Evolutionary conservation across 768 basidiomycete genomes (phyloP).

Genomic region (Lactarius sanguifluus): DNA sequence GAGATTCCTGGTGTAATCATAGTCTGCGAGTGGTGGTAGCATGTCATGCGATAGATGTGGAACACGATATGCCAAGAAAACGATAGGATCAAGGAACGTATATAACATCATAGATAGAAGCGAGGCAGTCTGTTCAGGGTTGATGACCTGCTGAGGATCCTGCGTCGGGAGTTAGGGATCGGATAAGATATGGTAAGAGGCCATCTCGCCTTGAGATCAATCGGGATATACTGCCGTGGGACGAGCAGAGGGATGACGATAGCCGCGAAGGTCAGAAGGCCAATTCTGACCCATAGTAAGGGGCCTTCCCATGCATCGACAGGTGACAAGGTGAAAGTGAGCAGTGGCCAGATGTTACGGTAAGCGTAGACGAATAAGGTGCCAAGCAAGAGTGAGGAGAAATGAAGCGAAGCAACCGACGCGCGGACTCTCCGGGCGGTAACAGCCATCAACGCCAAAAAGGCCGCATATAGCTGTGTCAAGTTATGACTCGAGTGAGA

Average conservation of each 20-base stretch:
- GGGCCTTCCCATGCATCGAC: slow-evolving; percentile 49
- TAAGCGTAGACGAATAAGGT: slow-evolving; percentile 52
- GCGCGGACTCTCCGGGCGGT: slow-evolving; percentile 17
- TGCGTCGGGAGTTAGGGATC: slow-evolving; percentile 7
- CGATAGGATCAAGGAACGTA: slow-evolving; percentile 54
- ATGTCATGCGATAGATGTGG: slow-evolving; percentile 45
- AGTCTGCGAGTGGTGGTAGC: slow-evolving; percentile 52
- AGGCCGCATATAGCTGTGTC: slow-evolving; percentile 29
- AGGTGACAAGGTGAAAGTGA: slow-evolving; percentile 52
- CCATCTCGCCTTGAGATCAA: slow-evolving; percentile 48
- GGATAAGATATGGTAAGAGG: background rate
- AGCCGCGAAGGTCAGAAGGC: slow-evolving; percentile 45
- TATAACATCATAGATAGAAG: slow-evolving; percentile 41
- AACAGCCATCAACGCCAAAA: slow-evolving; percentile 30
- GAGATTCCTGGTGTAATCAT: slow-evolving; percentile 40
- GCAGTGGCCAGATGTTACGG: slow-evolving; percentile 60
- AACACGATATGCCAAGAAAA: slow-evolving; percentile 46
- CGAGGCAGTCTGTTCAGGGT: slow-evolving; percentile 38
- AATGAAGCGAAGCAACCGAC: slow-evolving; percentile 41
- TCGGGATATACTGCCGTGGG: slow-evolving; percentile 58
- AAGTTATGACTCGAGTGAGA: background rate
- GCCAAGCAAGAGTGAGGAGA: slow-evolving; percentile 48
- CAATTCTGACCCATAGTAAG: slow-evolving; percentile 55
- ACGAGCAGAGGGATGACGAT: slow-evolving; percentile 53
- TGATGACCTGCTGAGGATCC: slow-evolving; percentile 32